Percentiles rank a stretch among this genome's conserved stretches.
Evolutionary conservation across 306 rosid genomes (phyloP).

Genomic region (Fagus sylvatica): DNA sequence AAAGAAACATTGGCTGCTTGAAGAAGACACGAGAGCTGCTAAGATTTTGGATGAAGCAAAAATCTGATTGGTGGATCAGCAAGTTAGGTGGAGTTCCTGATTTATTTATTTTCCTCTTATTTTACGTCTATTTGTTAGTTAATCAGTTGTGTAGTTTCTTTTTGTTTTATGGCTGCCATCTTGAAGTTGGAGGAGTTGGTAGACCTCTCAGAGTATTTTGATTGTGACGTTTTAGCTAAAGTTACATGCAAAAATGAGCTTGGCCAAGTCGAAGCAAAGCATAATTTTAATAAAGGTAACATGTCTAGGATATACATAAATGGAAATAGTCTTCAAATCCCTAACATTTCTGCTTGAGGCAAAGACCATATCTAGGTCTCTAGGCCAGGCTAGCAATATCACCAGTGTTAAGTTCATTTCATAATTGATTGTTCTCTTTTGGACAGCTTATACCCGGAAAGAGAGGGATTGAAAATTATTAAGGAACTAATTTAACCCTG

Average conservation of each 20-base stretch:
- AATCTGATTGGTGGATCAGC: slow-evolving; percentile 45
- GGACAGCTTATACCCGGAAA: no score
- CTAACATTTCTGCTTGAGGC: no score
- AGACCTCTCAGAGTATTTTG: background rate
- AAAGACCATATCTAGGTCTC: no score
- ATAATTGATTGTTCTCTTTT: no score
- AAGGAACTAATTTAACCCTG: no score
- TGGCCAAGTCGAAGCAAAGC: background rate
- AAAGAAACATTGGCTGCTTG: slow-evolving; percentile 31
- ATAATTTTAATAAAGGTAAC: background rate
- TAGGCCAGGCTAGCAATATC: no score
- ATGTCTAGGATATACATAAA: no score
- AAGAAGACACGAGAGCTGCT: slow-evolving; percentile 46
- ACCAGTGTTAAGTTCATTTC: no score
- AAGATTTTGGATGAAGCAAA: slow-evolving; percentile 55
- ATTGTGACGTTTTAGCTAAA: background rate
- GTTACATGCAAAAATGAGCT: background rate
- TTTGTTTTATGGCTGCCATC: background rate
- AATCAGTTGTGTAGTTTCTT: background rate
- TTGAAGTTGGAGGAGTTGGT: background rate
- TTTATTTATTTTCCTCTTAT: background rate
- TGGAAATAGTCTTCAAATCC: no score
- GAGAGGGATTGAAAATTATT: no score
- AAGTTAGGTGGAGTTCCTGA: slow-evolving; percentile 38
- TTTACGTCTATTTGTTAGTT: background rate